A percentile compares a stretch with the other conserved stretches of the same genome.
phyloP scores from a whole-genome alignment of 805 yeast genomes.

The Maudiozyma saulgeensis region DNA sequence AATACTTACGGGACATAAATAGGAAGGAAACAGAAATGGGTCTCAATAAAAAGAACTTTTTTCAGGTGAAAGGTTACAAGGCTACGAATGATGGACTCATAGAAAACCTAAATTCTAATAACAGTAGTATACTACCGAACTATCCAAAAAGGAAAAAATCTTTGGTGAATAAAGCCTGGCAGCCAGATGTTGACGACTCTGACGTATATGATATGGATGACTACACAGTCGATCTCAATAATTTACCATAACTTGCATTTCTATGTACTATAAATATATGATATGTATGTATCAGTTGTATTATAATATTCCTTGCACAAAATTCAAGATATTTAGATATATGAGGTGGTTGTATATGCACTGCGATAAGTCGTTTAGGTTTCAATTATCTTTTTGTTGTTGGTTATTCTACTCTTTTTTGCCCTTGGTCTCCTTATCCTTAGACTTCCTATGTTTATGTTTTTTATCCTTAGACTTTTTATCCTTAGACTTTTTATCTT shows the following conservation, averaged over 20 bases:
- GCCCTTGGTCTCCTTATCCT: not conserved
- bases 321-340: no score
- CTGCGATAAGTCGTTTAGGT: no score
- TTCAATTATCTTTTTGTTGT: no score
- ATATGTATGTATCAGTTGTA: not conserved
- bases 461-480: constrained; percentile 24
- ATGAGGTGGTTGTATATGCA: no score
- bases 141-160: not conserved
- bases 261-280: not conserved
- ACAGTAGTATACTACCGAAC: not conserved
- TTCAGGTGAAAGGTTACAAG: constrained; percentile 11
- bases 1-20: constrained; percentile 5
- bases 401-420: not conserved
- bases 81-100: not conserved
- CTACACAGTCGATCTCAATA: constrained; percentile 7
- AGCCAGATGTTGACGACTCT: not conserved
- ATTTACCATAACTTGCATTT: not conserved
- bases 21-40: constrained; percentile 8
- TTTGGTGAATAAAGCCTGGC: not conserved
- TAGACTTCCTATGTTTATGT: constrained; percentile 18
- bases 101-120: not conserved
- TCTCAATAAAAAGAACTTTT: constrained; percentile 14
- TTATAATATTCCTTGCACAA: not conserved
- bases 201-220: constrained; percentile 11
- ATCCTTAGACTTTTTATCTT: constrained; percentile 16